phyloP scores from a whole-genome alignment of 139 green algal species.

The Desmodesmus armatus region DNA sequence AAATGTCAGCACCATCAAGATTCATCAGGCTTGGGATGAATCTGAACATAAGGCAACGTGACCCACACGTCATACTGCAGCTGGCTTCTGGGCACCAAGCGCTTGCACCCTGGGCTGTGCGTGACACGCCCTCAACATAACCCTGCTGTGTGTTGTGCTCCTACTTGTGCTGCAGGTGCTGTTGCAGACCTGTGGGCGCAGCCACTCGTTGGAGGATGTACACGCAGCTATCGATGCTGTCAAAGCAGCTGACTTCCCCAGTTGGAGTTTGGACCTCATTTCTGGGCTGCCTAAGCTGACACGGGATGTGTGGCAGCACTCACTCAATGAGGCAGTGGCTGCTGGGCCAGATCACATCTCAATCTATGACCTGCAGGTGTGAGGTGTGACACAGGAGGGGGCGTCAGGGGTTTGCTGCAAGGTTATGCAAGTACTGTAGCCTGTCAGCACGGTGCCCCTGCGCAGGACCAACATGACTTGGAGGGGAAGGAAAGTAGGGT shows the following conservation, averaged over 20 bases:
- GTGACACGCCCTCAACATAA: too few species aligned
- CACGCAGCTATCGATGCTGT: conserved; percentile 77
- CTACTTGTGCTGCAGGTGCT: conserved; percentile 67
- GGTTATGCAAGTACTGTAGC: neutral
- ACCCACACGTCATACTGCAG: too few species aligned
- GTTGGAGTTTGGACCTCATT: conserved; percentile 96
- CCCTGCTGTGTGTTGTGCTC: neutral
- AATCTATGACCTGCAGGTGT: conserved; percentile 95
- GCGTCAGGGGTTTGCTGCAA: neutral
- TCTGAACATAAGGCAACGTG: too few species aligned
- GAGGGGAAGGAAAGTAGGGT: too few species aligned
- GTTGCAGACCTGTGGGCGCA: conserved; percentile 77
- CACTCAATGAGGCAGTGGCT: conserved; percentile 73
- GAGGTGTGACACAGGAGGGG: neutral
- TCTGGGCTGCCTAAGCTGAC: conserved; percentile 78
- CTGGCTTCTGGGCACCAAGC: neutral
- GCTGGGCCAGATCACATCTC: conserved; percentile 86
- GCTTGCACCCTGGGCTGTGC: too few species aligned
- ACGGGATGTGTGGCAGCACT: conserved; percentile 71
- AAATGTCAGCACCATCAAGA: neutral
- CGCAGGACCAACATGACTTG: too few species aligned
- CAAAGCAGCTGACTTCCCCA: conserved; percentile 54
- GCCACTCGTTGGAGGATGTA: conserved; percentile 79
- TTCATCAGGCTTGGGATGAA: too few species aligned
- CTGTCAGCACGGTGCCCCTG: neutral